Base-by-base conservation (phyloP, 768 basidiomycete species). In the Hortiboletus flavorubellus region DNA sequence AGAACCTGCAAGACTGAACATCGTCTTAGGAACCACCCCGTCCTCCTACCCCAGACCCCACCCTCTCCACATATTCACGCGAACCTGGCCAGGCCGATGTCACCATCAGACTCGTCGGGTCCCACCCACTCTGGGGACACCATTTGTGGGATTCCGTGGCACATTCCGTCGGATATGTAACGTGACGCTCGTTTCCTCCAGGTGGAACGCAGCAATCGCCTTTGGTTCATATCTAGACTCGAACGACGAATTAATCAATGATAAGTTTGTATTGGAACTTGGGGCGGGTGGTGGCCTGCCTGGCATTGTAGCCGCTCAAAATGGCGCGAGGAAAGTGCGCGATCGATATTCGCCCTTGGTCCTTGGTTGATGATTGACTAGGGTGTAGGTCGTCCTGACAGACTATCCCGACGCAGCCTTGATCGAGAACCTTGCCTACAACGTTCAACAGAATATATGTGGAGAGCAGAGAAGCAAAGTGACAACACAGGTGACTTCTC, bases 261-360 rank as follows among this genome's bases (percentile, higher is more conserved):
- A 72, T 7, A 75, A 71, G 35, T 71, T 68, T 46, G 84, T 98
- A 0, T 76, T 98, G 2, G 97, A 99, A 68, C 81, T 98, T 0
- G 97, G 97, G 0, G 97, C 97, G 0, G 97, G 94, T 0, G 95
- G 92, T 1, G 96, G 86, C 3, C 75, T 98, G 7, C 97, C 97
- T 0, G 84, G 89, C 4, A 76, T 99, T 8, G 81, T 95, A 2
- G 76, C 86, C 0, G 82, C 79, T 0, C 80, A 86, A 39, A 86
- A 84, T 54, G 88, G 86, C 0, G 93, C 93, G 0, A 64, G 68
- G 39, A 81, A 80, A 65, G 93, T 91, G 18, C 2, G 61, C 39
- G 35, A 46, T 46, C 26, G 38, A 21, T 15, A 5, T 21, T 11
- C 4, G 1, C 37, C 39, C 14, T 48, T 5, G 11, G 11, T 21